These are phyloP conservation scores for Carex sylvatica DNA, from an alignment of 202 grass and related monocot genomes.

Conservation along the genomic window DNA sequence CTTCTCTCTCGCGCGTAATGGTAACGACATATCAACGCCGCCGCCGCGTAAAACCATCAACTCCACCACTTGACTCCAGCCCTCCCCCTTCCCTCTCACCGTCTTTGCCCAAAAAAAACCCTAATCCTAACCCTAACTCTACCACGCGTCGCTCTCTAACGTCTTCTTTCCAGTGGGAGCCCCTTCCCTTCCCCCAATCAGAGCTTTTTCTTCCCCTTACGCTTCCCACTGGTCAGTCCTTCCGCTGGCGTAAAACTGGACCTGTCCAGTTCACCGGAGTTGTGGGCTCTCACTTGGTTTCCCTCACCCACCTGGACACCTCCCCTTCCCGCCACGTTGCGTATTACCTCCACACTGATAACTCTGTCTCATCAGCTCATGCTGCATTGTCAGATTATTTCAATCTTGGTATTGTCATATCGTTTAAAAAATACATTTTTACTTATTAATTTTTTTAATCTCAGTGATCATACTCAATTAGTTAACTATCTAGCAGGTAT, in stretches of 20 bases:
- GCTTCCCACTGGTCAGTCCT: constrained; percentile 78
- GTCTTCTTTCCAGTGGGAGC: constrained; percentile 41
- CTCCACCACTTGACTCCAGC: constrained; percentile 20
- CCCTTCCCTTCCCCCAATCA: constrained; percentile 43
- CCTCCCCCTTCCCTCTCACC: background rate
- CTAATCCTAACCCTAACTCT: constrained; percentile 16
- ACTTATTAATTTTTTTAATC: background rate
- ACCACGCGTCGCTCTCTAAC: constrained; percentile 38
- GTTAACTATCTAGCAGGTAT: constrained; percentile 24
- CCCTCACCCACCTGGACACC: constrained; percentile 52
- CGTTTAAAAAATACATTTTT: background rate
- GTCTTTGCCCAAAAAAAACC: background rate
- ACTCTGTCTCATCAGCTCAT: constrained; percentile 27
- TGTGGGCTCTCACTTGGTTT: constrained; percentile 71
- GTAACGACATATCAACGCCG: constrained; percentile 29
- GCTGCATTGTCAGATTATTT: constrained; percentile 58
- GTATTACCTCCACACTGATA: constrained; percentile 55
- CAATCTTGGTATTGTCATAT: constrained; percentile 35
- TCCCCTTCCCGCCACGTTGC: constrained; percentile 47
- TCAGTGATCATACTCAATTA: background rate
- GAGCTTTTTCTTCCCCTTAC: constrained; percentile 76
- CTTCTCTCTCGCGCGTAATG: constrained; percentile 26
- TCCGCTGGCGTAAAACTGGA: constrained; percentile 75
- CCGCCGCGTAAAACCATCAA: constrained; percentile 24
- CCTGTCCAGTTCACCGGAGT: constrained; percentile 62